Percentiles rank a stretch among this genome's conserved stretches.
phyloP scores from a whole-genome alignment of 1,139 yeast species.

The Lodderomyces elongisporus region DNA sequence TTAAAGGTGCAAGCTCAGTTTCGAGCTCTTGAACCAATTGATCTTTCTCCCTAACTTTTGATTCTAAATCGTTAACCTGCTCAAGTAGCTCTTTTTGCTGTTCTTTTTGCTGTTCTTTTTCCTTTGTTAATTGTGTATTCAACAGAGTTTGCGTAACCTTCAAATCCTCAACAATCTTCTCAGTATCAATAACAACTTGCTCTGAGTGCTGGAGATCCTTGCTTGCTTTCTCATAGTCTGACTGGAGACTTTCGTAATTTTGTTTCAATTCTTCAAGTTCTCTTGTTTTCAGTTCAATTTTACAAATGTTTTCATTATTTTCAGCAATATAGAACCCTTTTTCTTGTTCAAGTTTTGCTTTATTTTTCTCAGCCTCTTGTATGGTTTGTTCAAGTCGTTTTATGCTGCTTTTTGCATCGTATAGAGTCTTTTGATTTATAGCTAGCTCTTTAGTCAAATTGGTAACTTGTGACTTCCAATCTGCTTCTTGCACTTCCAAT shows the following conservation, averaged over 20 bases:
- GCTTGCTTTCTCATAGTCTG: constrained; percentile 7
- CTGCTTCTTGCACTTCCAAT: constrained; percentile 7
- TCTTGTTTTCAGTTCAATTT: constrained; percentile 2
- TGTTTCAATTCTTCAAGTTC: constrained; percentile 5
- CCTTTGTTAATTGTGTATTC: constrained; percentile 3
- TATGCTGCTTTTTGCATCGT: no score
- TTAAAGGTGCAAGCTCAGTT: not conserved
- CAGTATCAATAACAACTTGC: constrained; percentile 6
- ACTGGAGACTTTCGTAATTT: constrained; percentile 3
- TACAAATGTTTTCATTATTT: constrained; percentile 6
- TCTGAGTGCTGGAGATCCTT: constrained; percentile 5
- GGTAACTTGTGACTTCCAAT: constrained; percentile 8
- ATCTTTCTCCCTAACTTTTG: not conserved
- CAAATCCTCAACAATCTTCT: constrained; percentile 6
- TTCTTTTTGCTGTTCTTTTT: constrained; percentile 3
- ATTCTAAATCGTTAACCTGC: constrained; percentile 4
- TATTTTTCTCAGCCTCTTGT: constrained; percentile 5
- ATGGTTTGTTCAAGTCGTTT: constrained; percentile 7
- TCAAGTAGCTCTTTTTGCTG: constrained; percentile 2
- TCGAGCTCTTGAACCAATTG: constrained; percentile 9
- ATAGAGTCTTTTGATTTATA: constrained; percentile 10
- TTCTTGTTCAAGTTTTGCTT: constrained; percentile 5
- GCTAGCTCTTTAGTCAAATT: constrained; percentile 3
- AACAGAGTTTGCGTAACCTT: constrained; percentile 5
- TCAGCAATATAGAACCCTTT: constrained; percentile 5